phyloP scores from a whole-genome alignment of 192 early-diverging fungal genomes.

The Coemansia sp. region DNA sequence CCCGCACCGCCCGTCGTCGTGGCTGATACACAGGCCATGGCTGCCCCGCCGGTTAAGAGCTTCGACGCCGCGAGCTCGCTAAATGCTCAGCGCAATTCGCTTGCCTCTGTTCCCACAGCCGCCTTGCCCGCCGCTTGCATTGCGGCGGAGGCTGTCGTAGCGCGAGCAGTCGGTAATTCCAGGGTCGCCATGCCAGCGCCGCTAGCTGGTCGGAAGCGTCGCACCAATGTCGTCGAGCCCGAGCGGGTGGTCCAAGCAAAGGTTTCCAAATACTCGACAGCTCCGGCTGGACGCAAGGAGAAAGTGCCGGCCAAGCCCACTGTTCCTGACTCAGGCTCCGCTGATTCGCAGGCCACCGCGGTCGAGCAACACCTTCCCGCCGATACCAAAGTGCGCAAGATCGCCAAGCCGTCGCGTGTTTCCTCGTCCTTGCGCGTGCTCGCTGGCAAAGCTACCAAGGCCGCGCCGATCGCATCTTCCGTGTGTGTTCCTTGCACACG shows the following conservation, averaged over 20 bases:
- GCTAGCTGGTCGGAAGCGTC: slow-evolving; percentile 43
- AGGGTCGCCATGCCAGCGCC: slow-evolving; percentile 16
- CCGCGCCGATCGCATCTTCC: neutral
- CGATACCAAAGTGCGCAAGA: slow-evolving; percentile 23
- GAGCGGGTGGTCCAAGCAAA: slow-evolving; percentile 37
- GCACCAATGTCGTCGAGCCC: slow-evolving; percentile 25
- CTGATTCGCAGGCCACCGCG: slow-evolving; percentile 44
- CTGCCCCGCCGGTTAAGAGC: slow-evolving; percentile 5
- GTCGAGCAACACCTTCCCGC: slow-evolving; percentile 17
- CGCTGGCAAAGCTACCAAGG: slow-evolving; percentile 17
- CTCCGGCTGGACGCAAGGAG: neutral
- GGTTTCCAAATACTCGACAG: slow-evolving; percentile 13
- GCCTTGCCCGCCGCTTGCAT: slow-evolving; percentile 1
- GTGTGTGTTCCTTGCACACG: too few species aligned
- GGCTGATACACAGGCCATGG: neutral
- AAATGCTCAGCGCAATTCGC: slow-evolving; percentile 26
- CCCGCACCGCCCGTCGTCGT: neutral
- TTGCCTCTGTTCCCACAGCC: slow-evolving; percentile 38
- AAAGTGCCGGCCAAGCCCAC: neutral
- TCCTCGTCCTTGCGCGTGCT: slow-evolving; percentile 27
- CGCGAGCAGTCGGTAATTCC: neutral
- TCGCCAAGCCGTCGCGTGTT: slow-evolving; percentile 46
- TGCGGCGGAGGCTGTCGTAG: neutral
- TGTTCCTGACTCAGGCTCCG: slow-evolving; percentile 10
- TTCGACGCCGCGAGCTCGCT: slow-evolving; percentile 5